Percentiles rank a stretch among this genome's conserved stretches.
These are phyloP conservation scores for Cicer arietinum DNA, from an alignment of 306 rosid species.

Conservation along the genomic window DNA sequence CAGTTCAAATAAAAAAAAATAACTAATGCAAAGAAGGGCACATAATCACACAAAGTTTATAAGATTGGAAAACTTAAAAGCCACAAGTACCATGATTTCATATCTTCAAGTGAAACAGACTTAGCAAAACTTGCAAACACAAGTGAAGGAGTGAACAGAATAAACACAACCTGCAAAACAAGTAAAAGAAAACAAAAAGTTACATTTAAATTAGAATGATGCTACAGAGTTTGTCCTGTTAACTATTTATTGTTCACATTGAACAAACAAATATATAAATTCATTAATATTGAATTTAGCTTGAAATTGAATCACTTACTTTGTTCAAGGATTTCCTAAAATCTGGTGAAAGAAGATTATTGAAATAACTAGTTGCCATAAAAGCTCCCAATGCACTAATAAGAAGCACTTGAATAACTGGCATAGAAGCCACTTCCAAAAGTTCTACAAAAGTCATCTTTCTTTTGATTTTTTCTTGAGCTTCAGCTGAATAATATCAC, in stretches of 20 bases:
- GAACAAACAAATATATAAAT: neutral
- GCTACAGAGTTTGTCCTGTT: slow-evolving; percentile 19
- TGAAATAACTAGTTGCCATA: slow-evolving; percentile 62
- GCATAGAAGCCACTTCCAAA: slow-evolving; percentile 75
- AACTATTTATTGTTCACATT: neutral
- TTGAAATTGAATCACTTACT: slow-evolving; percentile 48
- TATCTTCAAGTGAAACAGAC: slow-evolving; percentile 77
- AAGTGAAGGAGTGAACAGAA: slow-evolving; percentile 82
- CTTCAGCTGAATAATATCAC: neutral
- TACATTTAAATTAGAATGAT: neutral
- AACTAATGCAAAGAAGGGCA: too few relatives aligned
- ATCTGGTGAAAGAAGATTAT: slow-evolving; percentile 64
- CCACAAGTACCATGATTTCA: slow-evolving; percentile 73
- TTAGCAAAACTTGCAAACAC: slow-evolving; percentile 74
- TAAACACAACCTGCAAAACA: slow-evolving; percentile 76
- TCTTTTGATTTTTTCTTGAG: neutral
- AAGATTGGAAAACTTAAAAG: neutral
- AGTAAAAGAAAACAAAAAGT: neutral
- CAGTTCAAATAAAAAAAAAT: neutral
- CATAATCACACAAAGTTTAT: neutral
- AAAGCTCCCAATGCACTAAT: slow-evolving; percentile 79
- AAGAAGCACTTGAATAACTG: slow-evolving; percentile 73
- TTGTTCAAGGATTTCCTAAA: slow-evolving; percentile 72
- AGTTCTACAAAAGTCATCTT: slow-evolving; percentile 72
- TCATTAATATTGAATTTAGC: neutral